Evolutionary conservation across 2,329 filamentous ascomycete species (phyloP), one percentile per base, ranked within the genome.

Genomic region (Sarocladium kiliense): DNA sequence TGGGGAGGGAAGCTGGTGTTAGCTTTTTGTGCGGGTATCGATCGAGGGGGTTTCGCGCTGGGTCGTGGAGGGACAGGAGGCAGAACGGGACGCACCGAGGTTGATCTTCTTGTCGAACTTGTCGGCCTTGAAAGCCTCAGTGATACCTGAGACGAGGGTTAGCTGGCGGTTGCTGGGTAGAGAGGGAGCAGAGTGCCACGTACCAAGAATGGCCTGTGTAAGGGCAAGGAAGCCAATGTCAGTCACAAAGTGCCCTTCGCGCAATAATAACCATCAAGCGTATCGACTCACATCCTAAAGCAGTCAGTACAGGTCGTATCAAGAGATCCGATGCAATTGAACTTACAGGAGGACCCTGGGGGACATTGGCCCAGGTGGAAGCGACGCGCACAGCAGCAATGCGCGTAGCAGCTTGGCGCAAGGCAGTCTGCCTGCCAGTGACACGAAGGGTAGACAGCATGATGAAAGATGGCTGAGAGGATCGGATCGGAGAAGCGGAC

Each of bases 81-180:
- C 80, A 68, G 27, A 56, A 23, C 65, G 47, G 21, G 21, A 51
- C 81, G 68, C 77, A 88, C 89, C 94, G 59, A 99, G 80, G 80
- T 97, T 97, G 81, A 99, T 97, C 86, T 97, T 99, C 79, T 96
- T 85, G 60, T 85, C 78, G 75, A 95, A 93, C 67, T 80, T 82
- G 73, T 99, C 94, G 74, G 92, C 92, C 83, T 97, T 99, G 88
- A 94, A 99, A 59, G 94, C 94, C 79, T 99, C 94, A 60, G 94
- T 97, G 77, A 99, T 91, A 72, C 89, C 88, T 87, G 62, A 54
- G 25, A n/a, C 16, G 18, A 6, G 6, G 26, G 53, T 44, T 23
- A 57, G 59, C 67, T 65, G 68, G 65, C 41, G 34, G 55, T 51
- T 57, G 58, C 42, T 54, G 44, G 47, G 32, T 44, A 41, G 51